Base-by-base conservation (phyloP, 257 asterid genomes). In the Salvia hispanica region DNA sequence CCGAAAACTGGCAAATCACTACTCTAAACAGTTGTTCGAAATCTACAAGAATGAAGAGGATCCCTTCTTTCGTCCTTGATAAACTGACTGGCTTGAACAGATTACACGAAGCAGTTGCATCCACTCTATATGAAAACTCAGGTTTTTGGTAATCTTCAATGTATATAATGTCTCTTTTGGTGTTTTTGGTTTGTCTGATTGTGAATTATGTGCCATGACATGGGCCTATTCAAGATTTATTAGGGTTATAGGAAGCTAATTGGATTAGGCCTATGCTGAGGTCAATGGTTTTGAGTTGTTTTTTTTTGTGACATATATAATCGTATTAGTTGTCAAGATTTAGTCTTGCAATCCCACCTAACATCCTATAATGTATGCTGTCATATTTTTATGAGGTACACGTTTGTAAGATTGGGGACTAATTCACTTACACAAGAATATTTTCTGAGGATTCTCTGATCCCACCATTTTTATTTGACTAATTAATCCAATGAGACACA, bases 1-100 rank as follows among this genome's bases (percentile, higher is more conserved):
- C 76, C 40, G 67, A 44, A 50, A 70, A 18, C 58, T 84, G 58
- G 95, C 90, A 0, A 53, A 50, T 0, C 77, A 62, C 71, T 85
- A 84, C 83, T 82, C 93, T 5, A 78, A 66, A 76, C 93, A 88
- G 82, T 69, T 88, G 55, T 85, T 82, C 69, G 72, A 72, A 4
- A 83, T 86, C 82, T 85, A 82, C 72, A 62, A 74, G 74, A 82
- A 76, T 39, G 58, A 68, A 18, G 87, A 85, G 77, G 91, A 84
- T 72, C 90, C 84, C 4, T 70, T 78, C 36, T 84, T 84, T 69
- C 69, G 68, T 33, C 80, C 83, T 63, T 62, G 59, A 53, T 43
- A 52, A 21, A 18, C n/a, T 18, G 36, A 52, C 36, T 21, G 36
- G 66, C 13, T 45, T 40, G 56, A 36, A 9, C 43, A 46, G 15